A percentile compares a stretch with the other conserved stretches of the same genome.
phyloP scores from a whole-genome alignment of 495 filamentous ascomycete species.

The Pyrenula aspistea region DNA sequence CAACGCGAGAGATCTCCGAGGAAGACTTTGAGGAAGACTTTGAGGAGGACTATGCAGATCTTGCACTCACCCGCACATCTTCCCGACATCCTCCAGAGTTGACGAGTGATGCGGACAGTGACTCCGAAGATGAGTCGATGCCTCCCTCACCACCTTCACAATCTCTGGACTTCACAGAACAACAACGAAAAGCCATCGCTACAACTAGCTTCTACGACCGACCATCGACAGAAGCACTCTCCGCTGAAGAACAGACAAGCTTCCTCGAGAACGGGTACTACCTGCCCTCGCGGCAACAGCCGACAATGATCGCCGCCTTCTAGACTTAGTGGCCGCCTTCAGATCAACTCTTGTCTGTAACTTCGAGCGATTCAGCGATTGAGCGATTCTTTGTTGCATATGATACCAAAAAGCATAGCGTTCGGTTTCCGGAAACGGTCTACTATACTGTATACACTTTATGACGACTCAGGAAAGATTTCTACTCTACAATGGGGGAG shows the following conservation, averaged over 20 bases:
- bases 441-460: not conserved
- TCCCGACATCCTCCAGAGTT: constrained; percentile 74
- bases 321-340: not conserved
- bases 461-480: not conserved
- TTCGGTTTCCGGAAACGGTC: too few relatives aligned
- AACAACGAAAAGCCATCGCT: constrained; percentile 44
- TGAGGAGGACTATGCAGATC: constrained; percentile 46
- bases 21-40: constrained; percentile 60
- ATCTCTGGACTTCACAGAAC: constrained; percentile 58
- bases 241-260: not conserved
- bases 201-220: constrained; percentile 16
- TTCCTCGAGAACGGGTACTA: not conserved
- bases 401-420: not conserved
- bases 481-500: not conserved
- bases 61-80: constrained; percentile 60
- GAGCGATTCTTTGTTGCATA: not conserved
- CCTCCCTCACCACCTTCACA: constrained; percentile 71
- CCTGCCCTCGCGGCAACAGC: not conserved
- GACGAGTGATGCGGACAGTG: constrained; percentile 51
- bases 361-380: not conserved
- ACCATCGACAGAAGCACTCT: not conserved
- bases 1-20: constrained; percentile 41
- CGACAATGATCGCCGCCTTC: not conserved
- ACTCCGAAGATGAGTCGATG: constrained; percentile 65
- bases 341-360: not conserved